These are phyloP conservation scores for Solanum raphanifolium DNA, from an alignment of 257 asterid species.

Conservation along the genomic window DNA sequence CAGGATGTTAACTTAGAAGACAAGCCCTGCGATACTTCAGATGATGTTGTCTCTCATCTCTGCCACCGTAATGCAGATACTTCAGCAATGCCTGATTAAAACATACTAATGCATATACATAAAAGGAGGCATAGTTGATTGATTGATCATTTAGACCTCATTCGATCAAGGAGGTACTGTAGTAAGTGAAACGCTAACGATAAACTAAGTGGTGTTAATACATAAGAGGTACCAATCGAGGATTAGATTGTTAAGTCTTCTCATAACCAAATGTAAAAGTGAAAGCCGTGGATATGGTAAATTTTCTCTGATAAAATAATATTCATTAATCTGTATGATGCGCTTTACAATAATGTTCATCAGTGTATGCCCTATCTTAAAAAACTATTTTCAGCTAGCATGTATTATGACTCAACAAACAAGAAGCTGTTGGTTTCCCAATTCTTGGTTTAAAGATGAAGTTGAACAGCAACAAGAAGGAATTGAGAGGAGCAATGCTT, in stretches of 20 bases:
- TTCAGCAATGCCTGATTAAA: too few relatives aligned
- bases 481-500: constrained; percentile 14
- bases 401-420: background rate
- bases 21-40: background rate
- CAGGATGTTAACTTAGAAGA: background rate
- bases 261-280: background rate
- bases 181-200: background rate
- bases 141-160: background rate
- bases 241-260: background rate
- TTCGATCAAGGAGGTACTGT: background rate
- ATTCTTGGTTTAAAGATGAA: background rate
- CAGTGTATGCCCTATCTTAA: background rate
- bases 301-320: background rate
- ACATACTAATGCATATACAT: background rate
- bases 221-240: background rate
- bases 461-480: background rate
- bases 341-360: background rate
- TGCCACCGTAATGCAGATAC: too few relatives aligned
- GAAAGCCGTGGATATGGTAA: background rate
- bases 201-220: background rate
- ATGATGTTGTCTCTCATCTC: too few relatives aligned
- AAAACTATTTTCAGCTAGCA: background rate
- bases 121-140: background rate
- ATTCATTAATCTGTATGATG: background rate
- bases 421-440: background rate